These are phyloP conservation scores for Crithidia sp. DNA, from an alignment of 208 protist genomes.

Conservation along the genomic window DNA sequence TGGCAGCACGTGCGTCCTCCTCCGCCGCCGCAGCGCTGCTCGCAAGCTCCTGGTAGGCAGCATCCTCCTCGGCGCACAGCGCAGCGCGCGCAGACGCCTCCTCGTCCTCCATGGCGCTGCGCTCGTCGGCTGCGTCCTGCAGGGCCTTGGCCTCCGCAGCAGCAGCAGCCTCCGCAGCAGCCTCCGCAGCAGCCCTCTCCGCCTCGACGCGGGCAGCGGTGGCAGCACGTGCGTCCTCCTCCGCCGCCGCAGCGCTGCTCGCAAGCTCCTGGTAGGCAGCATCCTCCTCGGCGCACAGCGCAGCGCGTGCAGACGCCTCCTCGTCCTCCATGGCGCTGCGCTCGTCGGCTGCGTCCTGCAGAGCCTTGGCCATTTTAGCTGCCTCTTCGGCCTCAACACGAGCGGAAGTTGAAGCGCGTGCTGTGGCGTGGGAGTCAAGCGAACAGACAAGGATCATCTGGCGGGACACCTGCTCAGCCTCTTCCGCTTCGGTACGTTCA, in stretches of 20 bases:
- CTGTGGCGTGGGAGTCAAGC: background rate
- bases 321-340: background rate
- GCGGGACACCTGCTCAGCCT: background rate
- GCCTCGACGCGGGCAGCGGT: background rate
- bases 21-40: background rate
- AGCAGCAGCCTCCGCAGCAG: background rate
- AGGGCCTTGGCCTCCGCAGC: background rate
- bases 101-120: background rate
- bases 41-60: background rate
- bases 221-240: background rate
- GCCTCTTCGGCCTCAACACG: background rate
- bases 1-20: background rate
- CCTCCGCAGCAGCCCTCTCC: background rate
- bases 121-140: background rate
- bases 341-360: background rate
- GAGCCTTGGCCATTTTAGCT: background rate
- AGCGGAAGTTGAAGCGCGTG: background rate
- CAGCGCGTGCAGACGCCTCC: background rate
- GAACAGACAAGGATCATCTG: background rate
- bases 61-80: background rate
- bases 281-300: background rate
- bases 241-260: background rate
- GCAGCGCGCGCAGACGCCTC: background rate
- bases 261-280: background rate
- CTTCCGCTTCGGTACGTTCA: background rate